Percentiles rank a stretch among this genome's conserved stretches.
Evolutionary conservation across 306 rosid genomes (phyloP).

Genomic region (Inga leiocalycina): DNA sequence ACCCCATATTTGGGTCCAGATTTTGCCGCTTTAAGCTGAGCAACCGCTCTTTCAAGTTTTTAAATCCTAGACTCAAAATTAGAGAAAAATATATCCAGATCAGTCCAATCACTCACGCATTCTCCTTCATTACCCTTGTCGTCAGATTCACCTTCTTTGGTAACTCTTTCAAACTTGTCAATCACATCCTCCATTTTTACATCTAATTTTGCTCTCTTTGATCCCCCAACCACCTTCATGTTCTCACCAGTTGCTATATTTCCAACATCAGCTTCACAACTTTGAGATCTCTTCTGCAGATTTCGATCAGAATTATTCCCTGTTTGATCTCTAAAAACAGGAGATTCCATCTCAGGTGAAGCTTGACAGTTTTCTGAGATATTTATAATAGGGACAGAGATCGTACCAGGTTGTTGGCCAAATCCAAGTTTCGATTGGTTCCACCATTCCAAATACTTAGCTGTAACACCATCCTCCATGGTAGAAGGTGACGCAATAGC

Average conservation of each 20-base stretch:
- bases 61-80: conserved; percentile 32
- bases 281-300: background rate
- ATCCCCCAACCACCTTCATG: background rate
- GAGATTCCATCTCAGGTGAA: background rate
- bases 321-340: background rate
- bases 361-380: background rate
- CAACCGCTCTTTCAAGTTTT: conserved; percentile 31
- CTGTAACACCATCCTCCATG: conserved; percentile 35
- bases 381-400: background rate
- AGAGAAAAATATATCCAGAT: background rate
- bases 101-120: background rate
- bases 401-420: background rate
- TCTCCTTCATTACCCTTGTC: background rate
- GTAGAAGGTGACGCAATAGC: conserved; percentile 19
- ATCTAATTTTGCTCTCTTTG: background rate
- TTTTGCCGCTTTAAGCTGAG: conserved; percentile 29
- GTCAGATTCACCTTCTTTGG: background rate
- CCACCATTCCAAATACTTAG: conserved; percentile 22
- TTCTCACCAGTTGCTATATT: background rate
- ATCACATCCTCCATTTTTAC: background rate
- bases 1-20: background rate
- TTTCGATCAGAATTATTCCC: background rate
- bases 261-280: background rate
- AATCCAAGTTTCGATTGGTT: background rate
- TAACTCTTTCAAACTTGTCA: no score